phyloP scores from a whole-genome alignment of 2,329 filamentous ascomycete species.

The Alternaria sp. region DNA sequence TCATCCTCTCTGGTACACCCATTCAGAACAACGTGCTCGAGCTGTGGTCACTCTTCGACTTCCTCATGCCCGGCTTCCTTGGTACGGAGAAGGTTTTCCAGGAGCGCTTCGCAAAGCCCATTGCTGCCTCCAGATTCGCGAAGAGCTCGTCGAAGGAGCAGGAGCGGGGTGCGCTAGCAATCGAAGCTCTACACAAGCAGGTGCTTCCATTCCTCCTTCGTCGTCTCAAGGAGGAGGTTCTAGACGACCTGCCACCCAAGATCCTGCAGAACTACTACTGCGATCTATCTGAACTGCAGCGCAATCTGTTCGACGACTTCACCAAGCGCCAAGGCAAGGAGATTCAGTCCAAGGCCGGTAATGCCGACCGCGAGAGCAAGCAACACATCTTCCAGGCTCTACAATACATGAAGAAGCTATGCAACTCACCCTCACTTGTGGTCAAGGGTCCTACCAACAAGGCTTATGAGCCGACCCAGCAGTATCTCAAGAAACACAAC shows the following conservation, averaged over 20 bases:
- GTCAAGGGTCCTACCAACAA: constrained; percentile 88
- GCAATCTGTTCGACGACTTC: constrained; percentile 96
- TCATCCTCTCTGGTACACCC: constrained; percentile 95
- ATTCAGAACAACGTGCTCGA: constrained; percentile 98
- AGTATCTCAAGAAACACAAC: constrained; percentile 77
- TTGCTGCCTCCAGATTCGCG: constrained; percentile 90
- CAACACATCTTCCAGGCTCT: constrained; percentile 99
- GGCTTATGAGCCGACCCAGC: constrained; percentile 87
- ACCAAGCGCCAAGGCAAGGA: constrained; percentile 91
- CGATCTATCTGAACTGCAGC: constrained; percentile 92
- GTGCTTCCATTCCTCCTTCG: constrained; percentile 95
- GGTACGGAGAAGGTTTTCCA: constrained; percentile 97
- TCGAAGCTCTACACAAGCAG: constrained; percentile 98
- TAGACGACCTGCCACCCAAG: constrained; percentile 96
- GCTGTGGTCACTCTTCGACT: constrained; percentile 97
- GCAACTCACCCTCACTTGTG: constrained; percentile 95
- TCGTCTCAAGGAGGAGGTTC: constrained; percentile 95
- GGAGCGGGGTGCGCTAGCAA: constrained; percentile 92
- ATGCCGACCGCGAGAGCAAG: constrained; percentile 86
- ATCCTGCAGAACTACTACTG: constrained; percentile 99
- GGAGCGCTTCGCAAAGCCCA: constrained; percentile 93
- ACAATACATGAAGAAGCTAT: constrained; percentile 99
- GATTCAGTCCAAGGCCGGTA: constrained; percentile 81
- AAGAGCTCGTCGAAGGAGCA: constrained; percentile 99
- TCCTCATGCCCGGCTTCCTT: constrained; percentile 97